These are phyloP conservation scores for Penicillium soppii DNA, from an alignment of 495 filamentous ascomycete species.

Conservation along the genomic window DNA sequence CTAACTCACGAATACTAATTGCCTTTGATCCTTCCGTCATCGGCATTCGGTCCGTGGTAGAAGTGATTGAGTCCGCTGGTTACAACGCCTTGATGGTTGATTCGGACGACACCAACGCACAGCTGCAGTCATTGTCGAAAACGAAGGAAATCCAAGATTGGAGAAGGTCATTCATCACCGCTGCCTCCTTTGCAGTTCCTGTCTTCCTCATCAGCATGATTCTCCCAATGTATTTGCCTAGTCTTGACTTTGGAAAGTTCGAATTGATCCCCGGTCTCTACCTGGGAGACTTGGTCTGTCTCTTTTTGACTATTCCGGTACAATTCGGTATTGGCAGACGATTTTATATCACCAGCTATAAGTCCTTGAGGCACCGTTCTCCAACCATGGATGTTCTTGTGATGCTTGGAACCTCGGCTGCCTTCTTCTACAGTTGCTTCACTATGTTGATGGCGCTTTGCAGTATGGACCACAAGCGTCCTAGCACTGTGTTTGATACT, in stretches of 20 bases:
- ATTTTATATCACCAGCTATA: conserved; percentile 90
- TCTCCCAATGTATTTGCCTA: conserved; percentile 72
- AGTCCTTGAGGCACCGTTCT: conserved; percentile 80
- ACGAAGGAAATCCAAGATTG: conserved; percentile 95
- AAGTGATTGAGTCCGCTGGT: conserved; percentile 72
- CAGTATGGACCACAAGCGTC: conserved; percentile 66
- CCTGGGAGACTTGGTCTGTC: conserved; percentile 81
- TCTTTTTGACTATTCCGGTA: conserved; percentile 82
- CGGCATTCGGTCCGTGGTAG: conserved; percentile 80
- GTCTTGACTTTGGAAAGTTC: conserved; percentile 70
- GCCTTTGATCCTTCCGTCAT: conserved; percentile 66
- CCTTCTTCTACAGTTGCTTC: conserved; percentile 93
- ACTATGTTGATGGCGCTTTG: conserved; percentile 82
- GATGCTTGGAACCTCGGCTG: conserved; percentile 90
- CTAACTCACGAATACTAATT: conserved; percentile 66
- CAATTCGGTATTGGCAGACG: conserved; percentile 95
- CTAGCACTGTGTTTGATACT: conserved; percentile 91
- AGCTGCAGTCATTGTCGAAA: conserved; percentile 92
- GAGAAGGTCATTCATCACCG: conserved; percentile 74
- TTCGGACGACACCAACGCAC: conserved; percentile 92
- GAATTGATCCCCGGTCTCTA: conserved; percentile 71
- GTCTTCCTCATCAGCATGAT: conserved; percentile 94
- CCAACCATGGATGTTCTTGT: conserved; percentile 99
- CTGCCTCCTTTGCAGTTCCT: conserved; percentile 78
- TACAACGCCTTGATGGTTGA: conserved; percentile 90